Evolutionary conservation across 2,329 filamentous ascomycete species (phyloP).

Genomic region (Trichoderma atroviride): DNA sequence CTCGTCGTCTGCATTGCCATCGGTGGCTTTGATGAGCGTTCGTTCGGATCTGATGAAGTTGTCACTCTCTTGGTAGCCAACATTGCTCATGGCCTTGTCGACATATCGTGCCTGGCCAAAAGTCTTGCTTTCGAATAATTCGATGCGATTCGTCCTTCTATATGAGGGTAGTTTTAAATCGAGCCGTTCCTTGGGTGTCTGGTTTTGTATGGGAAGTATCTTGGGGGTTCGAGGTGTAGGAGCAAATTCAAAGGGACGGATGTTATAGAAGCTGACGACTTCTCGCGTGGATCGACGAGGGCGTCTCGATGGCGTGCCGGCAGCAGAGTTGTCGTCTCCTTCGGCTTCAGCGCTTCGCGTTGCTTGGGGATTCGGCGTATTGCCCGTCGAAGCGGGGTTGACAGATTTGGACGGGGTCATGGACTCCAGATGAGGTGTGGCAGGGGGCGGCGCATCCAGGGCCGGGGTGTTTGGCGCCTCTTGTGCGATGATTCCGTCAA

Average conservation of each 20-base stretch:
- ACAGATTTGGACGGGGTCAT: conserved; percentile 52
- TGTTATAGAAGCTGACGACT: conserved; percentile 56
- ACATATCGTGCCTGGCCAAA: conserved; percentile 88
- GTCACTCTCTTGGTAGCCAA: conserved; percentile 95
- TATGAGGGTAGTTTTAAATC: conserved; percentile 77
- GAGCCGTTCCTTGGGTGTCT: conserved; percentile 77
- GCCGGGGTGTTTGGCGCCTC: conserved; percentile 44
- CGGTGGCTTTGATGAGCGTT: conserved; percentile 66
- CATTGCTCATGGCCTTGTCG: conserved; percentile 92
- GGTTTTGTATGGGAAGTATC: conserved; percentile 74
- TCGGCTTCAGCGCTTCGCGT: conserved; percentile 37
- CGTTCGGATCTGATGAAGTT: conserved; percentile 78
- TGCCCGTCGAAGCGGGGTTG: conserved; percentile 48
- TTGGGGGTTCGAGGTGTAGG: conserved; percentile 60
- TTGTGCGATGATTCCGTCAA: conserved; percentile 69
- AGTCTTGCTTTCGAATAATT: conserved; percentile 80
- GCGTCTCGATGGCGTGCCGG: conserved; percentile 41
- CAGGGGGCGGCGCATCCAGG: conserved; percentile 30
- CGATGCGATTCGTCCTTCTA: conserved; percentile 76
- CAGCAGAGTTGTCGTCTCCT: conserved; percentile 39
- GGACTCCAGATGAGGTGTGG: conserved; percentile 43
- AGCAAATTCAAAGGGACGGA: conserved; percentile 48
- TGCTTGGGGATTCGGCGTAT: conserved; percentile 46
- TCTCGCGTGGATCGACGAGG: conserved; percentile 54
- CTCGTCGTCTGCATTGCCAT: conserved; percentile 63